Evolutionary conservation across 768 basidiomycete genomes (phyloP).

Genomic region (Guyanaporus albipodus): DNA sequence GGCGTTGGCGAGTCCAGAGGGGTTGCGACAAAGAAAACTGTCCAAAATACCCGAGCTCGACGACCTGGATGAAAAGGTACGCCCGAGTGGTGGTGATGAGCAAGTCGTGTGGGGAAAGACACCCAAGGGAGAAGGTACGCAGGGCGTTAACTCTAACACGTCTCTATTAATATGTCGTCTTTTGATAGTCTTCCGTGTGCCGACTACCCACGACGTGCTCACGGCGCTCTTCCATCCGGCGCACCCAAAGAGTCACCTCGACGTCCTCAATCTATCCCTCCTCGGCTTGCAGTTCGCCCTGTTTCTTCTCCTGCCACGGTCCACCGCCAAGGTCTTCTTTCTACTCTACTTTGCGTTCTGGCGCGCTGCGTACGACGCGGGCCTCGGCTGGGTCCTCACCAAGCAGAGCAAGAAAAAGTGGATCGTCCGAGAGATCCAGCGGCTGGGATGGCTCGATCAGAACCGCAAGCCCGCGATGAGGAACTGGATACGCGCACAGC

Average conservation of each 20-base stretch:
- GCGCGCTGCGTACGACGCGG: slow-evolving; percentile 87
- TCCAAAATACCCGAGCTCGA: not conserved
- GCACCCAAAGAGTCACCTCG: slow-evolving; percentile 85
- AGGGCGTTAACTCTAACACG: not conserved
- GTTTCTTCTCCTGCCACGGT: slow-evolving; percentile 61
- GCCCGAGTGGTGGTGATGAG: slow-evolving; percentile 18
- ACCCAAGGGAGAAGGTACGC: slow-evolving; percentile 68
- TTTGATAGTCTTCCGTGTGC: slow-evolving; percentile 80
- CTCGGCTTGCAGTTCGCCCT: slow-evolving; percentile 75
- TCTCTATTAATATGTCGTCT: slow-evolving; percentile 1
- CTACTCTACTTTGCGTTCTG: slow-evolving; percentile 90
- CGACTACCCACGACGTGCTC: slow-evolving; percentile 87
- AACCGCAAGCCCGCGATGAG: slow-evolving; percentile 57
- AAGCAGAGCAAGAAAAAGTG: slow-evolving; percentile 95
- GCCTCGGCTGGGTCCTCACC: slow-evolving; percentile 90
- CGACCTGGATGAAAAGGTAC: slow-evolving; percentile 11
- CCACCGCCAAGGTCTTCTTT: slow-evolving; percentile 63
- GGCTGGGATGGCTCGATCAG: slow-evolving; percentile 86
- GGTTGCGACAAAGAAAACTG: slow-evolving; percentile 24
- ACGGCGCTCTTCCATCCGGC: slow-evolving; percentile 80
- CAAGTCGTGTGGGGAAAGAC: slow-evolving; percentile 91
- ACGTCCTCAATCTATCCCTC: slow-evolving; percentile 77
- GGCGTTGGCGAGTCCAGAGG: slow-evolving; percentile 16
- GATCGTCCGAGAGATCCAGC: slow-evolving; percentile 80
- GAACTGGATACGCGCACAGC: slow-evolving; percentile 81